Percentiles rank a stretch among this genome's conserved stretches.
These are phyloP conservation scores for Physcomitrium patens DNA, from an alignment of 225 moss, liverwort and hornwort genomes.

Conservation along the genomic window DNA sequence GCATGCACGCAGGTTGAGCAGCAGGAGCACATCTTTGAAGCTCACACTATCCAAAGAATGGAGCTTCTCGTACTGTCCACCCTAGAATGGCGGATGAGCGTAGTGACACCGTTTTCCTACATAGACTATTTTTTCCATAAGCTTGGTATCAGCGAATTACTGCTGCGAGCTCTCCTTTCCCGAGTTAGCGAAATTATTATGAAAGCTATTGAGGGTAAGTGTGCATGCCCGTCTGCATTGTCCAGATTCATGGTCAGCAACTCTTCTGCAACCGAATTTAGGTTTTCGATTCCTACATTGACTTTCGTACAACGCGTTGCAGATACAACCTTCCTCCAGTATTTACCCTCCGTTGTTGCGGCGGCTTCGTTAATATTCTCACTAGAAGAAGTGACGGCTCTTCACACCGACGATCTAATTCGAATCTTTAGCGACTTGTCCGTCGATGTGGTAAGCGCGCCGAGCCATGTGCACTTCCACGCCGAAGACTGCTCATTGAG, in stretches of 20 bases:
- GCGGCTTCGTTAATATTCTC: constrained; percentile 75
- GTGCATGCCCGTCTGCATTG: background rate
- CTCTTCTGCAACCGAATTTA: background rate
- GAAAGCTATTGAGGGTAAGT: constrained; percentile 63
- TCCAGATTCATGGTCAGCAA: background rate
- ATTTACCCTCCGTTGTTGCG: constrained; percentile 78
- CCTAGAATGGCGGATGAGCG: constrained; percentile 93
- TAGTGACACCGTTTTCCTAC: constrained; percentile 88
- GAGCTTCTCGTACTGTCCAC: constrained; percentile 89
- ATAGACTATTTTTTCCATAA: constrained; percentile 86
- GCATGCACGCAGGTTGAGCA: constrained; percentile 63
- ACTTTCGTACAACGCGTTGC: constrained; percentile 15
- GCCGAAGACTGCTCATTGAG: too few relatives aligned
- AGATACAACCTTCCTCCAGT: constrained; percentile 72
- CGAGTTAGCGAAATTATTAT: constrained; percentile 85
- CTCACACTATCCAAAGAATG: constrained; percentile 89
- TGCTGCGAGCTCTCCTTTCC: constrained; percentile 69
- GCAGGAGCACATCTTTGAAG: constrained; percentile 82
- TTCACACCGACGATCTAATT: constrained; percentile 52
- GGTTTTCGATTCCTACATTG: constrained; percentile 1
- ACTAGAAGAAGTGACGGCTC: constrained; percentile 60
- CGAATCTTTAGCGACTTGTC: constrained; percentile 55
- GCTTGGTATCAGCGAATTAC: constrained; percentile 71
- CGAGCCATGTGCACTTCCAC: too few relatives aligned
- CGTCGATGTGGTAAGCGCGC: constrained; percentile 56